A percentile compares a stretch with the other conserved stretches of the same genome.
phyloP scores from a whole-genome alignment of 352 stramenopile species.

The Thraustochytrium sp. region DNA sequence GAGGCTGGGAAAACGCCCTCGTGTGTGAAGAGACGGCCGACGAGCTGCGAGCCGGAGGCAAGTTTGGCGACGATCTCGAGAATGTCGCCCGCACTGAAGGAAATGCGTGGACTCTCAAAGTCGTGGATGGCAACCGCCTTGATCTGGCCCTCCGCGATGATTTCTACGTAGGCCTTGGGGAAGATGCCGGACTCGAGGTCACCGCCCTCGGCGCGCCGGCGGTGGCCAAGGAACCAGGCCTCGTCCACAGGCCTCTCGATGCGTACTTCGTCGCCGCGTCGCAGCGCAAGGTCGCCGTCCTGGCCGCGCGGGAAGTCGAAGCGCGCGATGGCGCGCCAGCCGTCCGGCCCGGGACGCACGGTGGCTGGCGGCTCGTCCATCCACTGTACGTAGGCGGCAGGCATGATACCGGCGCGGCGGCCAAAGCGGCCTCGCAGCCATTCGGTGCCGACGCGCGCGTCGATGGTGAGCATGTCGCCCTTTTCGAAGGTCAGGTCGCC shows the following conservation, averaged over 20 bases:
- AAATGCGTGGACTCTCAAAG: neutral
- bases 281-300: neutral
- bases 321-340: neutral
- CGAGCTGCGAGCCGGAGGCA: neutral
- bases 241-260: neutral
- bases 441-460: neutral
- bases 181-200: neutral
- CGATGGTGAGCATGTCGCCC: neutral
- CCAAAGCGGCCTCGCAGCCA: neutral
- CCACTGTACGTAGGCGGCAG: neutral
- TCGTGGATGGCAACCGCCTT: neutral
- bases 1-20: neutral
- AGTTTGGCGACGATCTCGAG: neutral
- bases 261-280: neutral
- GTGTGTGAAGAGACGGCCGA: neutral
- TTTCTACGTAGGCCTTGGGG: neutral
- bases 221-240: neutral
- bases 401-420: neutral
- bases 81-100: neutral
- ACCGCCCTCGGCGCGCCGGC: too few relatives aligned
- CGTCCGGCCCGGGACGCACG: neutral
- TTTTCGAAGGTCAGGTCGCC: conserved; percentile 16
- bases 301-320: neutral
- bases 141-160: neutral
- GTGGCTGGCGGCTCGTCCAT: neutral